These are phyloP conservation scores for Curvularia hawaiiensis DNA, from an alignment of 2,329 filamentous ascomycete species.

Conservation along the genomic window DNA sequence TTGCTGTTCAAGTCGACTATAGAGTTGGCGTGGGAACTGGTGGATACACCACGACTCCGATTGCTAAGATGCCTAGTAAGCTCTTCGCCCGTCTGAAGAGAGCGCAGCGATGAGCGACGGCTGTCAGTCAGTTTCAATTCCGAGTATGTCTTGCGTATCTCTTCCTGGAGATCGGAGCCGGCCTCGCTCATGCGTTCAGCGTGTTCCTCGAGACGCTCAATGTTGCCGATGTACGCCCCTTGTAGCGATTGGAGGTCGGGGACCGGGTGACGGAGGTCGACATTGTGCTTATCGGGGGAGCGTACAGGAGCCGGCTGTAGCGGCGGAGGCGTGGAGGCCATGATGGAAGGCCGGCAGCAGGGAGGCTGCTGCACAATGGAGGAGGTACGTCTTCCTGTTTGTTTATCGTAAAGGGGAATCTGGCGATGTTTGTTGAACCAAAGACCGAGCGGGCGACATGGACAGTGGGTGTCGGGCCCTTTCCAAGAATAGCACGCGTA, in stretches of 20 bases:
- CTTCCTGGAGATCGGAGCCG: conserved; percentile 75
- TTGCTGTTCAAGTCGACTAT: conserved; percentile 72
- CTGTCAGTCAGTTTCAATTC: conserved; percentile 74
- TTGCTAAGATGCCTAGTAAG: conserved; percentile 30
- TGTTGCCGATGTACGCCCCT: conserved; percentile 68
- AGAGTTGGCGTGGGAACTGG: conserved; percentile 58
- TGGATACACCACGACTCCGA: conserved; percentile 49
- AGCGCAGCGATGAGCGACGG: conserved; percentile 66
- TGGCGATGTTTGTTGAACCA: conserved; percentile 21
- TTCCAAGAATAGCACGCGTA: conserved; percentile 32
- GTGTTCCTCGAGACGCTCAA: conserved; percentile 75
- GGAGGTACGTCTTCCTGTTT: not conserved
- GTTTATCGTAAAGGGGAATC: conserved; percentile 20
- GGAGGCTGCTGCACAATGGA: conserved; percentile 7
- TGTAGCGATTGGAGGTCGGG: conserved; percentile 67
- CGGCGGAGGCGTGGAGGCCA: conserved; percentile 31
- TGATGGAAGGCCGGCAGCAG: conserved; percentile 16
- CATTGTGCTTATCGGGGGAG: conserved; percentile 25
- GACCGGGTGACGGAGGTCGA: conserved; percentile 57
- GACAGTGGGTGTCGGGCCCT: conserved; percentile 7
- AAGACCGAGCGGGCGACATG: conserved; percentile 16
- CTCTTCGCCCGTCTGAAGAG: conserved; percentile 46
- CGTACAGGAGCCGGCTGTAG: conserved; percentile 27
- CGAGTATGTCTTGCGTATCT: conserved; percentile 74
- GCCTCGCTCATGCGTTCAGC: conserved; percentile 76